Conservation (phyloP, 306 rosid species). For the Citrullus mucosospermus region DNA sequence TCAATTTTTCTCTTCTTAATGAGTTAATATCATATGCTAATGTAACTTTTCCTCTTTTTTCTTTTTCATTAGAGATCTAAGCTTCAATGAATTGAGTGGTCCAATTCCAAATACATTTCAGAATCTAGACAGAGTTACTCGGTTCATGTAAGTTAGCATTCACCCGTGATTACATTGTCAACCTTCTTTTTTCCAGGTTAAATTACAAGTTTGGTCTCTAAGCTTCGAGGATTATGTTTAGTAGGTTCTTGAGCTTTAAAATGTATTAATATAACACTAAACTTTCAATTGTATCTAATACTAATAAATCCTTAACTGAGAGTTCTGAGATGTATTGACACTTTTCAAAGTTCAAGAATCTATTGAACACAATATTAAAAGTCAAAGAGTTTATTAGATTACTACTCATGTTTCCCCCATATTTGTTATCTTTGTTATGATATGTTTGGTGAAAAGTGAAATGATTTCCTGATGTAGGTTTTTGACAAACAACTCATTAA, state of each 20-base stretch:
- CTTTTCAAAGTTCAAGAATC: neutral
- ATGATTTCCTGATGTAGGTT: constrained; percentile 37
- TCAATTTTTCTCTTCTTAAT: neutral
- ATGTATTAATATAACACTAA: neutral
- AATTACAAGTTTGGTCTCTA: neutral
- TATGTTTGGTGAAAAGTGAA: neutral
- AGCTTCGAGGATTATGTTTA: neutral
- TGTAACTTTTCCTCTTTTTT: neutral
- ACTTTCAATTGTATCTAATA: neutral
- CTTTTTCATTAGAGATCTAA: constrained; percentile 39
- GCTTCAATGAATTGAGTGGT: constrained; percentile 65
- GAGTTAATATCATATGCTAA: neutral
- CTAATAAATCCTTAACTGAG: neutral
- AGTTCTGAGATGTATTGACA: neutral
- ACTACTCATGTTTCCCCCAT: neutral
- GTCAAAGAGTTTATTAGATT: too few species aligned
- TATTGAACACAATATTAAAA: too few species aligned
- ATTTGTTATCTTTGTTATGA: neutral
- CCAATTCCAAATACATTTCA: constrained; percentile 33
- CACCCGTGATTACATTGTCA: neutral
- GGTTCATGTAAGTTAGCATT: constrained; percentile 33
- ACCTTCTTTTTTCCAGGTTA: neutral
- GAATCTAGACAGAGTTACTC: neutral
- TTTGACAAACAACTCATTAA: constrained; percentile 59
- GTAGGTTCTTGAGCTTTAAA: neutral